Base-by-base conservation (phyloP, 331 rosid species). In the Phaseolus coccineus region DNA sequence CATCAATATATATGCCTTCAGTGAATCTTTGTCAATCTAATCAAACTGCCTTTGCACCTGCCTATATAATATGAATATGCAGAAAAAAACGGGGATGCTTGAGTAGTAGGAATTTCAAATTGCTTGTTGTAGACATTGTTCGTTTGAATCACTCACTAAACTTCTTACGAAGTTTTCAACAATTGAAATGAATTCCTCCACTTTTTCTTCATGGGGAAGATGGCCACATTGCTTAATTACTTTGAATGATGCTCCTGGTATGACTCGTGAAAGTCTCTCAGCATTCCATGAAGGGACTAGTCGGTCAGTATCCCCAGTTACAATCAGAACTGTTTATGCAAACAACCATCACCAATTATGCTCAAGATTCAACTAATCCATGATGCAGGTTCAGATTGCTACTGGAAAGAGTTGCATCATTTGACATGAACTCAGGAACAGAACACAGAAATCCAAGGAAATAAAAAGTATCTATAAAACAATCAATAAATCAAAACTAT, bases 121-220 rank as follows among this genome's bases (percentile, higher is more conserved):
- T 6, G 42, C 80, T 1, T 80, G 44, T 62, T 76, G 89, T 76
- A 84, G 63, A 59, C 35, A 51, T 70, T 81, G 90, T 83, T 90
- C 62, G 22, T 57, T 74, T 16, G 86, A 72, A 65, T 84, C 78
- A 22, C 71, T 77, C 27, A 87, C 85, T 84, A 86, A 71, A 48
- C 61, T 84, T 2, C 69, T 85, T 57, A 93, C 86, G 85, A 95
- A 95, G 83, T 83, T 95, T 73, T 91, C 88, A 84, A 93, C 97
- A 61, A 90, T 62, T 57, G 93, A 82, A 55, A 89, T 64, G 79
- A 95, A 93, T 74, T 92, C 97, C n/a, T 91, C 89, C 76, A 83
- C 89, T 80, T 93, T 95, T 87, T 95, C 99, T 87, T 95, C 97
- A n/a, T 95, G 99, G 8, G 97, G 99, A 77, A 93, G 79, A 88